Conservation (phyloP, 208 protist species). For the Naegleria gruberi region DNA sequence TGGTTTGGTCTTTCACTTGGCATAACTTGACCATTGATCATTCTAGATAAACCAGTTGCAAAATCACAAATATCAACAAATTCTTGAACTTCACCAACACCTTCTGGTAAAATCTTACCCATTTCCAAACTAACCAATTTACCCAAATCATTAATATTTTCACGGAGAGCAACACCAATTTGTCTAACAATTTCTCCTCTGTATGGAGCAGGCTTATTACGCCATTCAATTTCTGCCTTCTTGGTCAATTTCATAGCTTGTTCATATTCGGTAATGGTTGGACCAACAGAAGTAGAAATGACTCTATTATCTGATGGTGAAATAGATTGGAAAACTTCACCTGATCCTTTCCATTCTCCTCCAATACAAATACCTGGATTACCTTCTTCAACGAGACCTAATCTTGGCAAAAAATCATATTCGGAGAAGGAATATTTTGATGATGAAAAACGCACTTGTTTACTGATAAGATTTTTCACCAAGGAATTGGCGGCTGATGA, state of each 20-base stretch:
- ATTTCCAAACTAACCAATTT: constrained; percentile 59
- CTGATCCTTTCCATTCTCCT: constrained; percentile 38
- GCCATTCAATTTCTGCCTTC: constrained; percentile 33
- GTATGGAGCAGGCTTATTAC: constrained; percentile 40
- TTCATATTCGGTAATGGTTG: constrained; percentile 33
- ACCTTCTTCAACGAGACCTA: constrained; percentile 40
- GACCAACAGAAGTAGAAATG: constrained; percentile 38
- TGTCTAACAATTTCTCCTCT: constrained; percentile 61
- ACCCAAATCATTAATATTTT: constrained; percentile 43
- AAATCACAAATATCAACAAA: constrained; percentile 68
- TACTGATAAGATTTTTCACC: no score
- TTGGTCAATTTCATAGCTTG: background rate
- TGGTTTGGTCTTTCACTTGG: constrained; percentile 50
- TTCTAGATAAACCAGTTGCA: constrained; percentile 51
- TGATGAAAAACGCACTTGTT: no score
- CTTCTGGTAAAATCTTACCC: constrained; percentile 62
- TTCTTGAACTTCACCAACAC: constrained; percentile 66
- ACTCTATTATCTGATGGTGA: constrained; percentile 39
- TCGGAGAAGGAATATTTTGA: background rate
- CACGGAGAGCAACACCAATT: constrained; percentile 48
- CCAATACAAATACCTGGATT: constrained; percentile 49
- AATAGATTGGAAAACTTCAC: constrained; percentile 23
- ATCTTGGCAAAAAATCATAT: constrained; percentile 35
- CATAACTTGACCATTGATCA: constrained; percentile 44
- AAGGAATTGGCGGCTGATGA: no score